phyloP scores from a whole-genome alignment of 2,329 filamentous ascomycete genomes.

The Bipolaris bicolor region DNA sequence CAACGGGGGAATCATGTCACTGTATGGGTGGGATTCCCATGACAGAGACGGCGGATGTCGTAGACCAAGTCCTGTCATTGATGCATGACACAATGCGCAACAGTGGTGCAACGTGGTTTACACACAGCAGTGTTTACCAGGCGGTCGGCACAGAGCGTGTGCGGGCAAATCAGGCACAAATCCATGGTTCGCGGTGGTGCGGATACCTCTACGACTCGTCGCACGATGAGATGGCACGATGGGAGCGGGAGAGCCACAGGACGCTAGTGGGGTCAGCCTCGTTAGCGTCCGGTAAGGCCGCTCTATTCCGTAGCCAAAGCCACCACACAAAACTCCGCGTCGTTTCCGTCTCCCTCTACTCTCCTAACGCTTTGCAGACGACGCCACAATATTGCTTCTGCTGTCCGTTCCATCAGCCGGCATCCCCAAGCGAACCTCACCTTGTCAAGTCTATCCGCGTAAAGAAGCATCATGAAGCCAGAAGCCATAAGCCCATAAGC shows the following conservation, averaged over 20 bases:
- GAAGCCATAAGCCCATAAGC: too few relatives aligned
- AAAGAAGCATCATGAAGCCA: too few relatives aligned
- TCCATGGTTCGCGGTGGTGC: neutral
- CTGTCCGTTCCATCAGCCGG: too few relatives aligned
- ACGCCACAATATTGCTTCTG: too few relatives aligned
- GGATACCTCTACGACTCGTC: neutral
- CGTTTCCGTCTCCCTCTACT: too few relatives aligned
- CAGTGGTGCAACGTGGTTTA: slow-evolving; percentile 7
- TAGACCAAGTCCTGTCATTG: neutral
- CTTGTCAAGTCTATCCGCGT: too few relatives aligned
- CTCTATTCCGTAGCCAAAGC: neutral
- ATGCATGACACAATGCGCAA: slow-evolving; percentile 4
- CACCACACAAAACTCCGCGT: too few relatives aligned
- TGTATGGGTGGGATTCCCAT: neutral
- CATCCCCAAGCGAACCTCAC: neutral
- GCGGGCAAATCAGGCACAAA: slow-evolving; percentile 2
- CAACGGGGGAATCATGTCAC: neutral
- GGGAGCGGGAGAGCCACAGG: slow-evolving; percentile 1
- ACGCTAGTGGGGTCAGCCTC: neutral
- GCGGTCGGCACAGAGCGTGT: slow-evolving; percentile 1
- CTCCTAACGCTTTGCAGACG: too few relatives aligned
- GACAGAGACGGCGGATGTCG: neutral
- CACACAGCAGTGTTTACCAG: neutral
- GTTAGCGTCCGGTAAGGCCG: neutral
- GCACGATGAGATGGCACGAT: neutral